Evolutionary conservation across 2,329 filamentous ascomycete genomes (phyloP), one percentile per base, ranked within the genome.

Genomic region (Talaromyces sp.): DNA sequence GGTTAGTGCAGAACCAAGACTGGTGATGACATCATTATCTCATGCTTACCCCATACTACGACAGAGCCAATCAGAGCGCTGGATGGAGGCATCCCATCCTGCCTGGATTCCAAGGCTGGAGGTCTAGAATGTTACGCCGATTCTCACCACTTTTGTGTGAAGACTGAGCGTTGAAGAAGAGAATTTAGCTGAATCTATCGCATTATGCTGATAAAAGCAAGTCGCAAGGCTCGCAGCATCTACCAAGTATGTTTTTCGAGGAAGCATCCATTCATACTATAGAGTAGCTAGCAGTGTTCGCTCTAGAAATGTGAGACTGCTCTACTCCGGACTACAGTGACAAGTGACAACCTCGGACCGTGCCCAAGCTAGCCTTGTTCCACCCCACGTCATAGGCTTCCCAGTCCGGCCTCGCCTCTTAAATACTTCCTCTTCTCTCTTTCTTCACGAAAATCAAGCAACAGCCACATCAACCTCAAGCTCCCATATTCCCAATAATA

Each of bases 341-440:
- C 31, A 54, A 50, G 47, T 13, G 50, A 56, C 50, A 54, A 19
- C 17, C 50, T 35, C 50, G 7, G 49, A n/a, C 35, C 4, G 50
- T 56, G 31, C 52, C 33, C 39, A 56, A 33, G 27, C 50, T 54
- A 22, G 9, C 31, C 33, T 56, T 56, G 52, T 47, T 47, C 37
- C 22, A 31, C 37, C 41, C 39, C 57, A 61, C 59, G 59, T 61
- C 59, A 61, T 61, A 50, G 45, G 25, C 13, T 17, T 50, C 59
- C 45, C 33, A 52, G 31, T 52, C 25, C 33, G 33, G 27, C 45
- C 27, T 27, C 45, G 35, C 15, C 59, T 52, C 41, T 61, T 47
- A 61, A 61, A 61, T 50, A 39, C 59, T 52, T 37, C 2, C 11
- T 33, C 25, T n/a, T 19, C 37, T 49, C 41, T 49, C 17, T 19